Percentiles rank a stretch among this genome's conserved stretches.
Evolutionary conservation across 768 basidiomycete species (phyloP).

Genomic region (Neoboletus magnificus): DNA sequence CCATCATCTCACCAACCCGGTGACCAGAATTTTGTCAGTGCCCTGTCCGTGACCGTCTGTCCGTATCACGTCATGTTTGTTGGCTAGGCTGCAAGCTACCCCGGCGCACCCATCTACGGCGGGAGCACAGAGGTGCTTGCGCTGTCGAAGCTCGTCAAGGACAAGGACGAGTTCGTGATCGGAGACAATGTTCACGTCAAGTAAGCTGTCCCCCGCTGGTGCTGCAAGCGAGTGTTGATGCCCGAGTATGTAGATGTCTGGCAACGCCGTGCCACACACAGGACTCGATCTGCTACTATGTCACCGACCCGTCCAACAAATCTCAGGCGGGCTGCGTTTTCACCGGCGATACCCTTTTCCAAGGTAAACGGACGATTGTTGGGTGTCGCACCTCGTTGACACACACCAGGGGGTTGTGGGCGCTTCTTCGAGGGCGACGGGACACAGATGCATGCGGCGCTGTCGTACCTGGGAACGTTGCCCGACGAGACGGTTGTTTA

Average conservation of each 20-base stretch:
- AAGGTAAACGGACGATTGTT: slow-evolving; percentile 24
- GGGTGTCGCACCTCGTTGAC: not conserved
- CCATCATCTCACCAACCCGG: slow-evolving; percentile 13
- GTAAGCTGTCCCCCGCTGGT: slow-evolving; percentile 34
- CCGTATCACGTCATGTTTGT: slow-evolving; percentile 6
- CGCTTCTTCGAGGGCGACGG: slow-evolving; percentile 91
- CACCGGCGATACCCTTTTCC: slow-evolving; percentile 92
- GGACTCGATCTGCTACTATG: slow-evolving; percentile 92
- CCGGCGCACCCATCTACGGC: slow-evolving; percentile 62
- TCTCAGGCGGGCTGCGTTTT: slow-evolving; percentile 74
- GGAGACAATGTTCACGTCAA: slow-evolving; percentile 59
- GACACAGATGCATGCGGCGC: slow-evolving; percentile 74
- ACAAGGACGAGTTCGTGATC: slow-evolving; percentile 78
- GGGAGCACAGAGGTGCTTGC: slow-evolving; percentile 71
- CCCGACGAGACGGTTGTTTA: slow-evolving; percentile 80
- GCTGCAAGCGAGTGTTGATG: slow-evolving; percentile 2
- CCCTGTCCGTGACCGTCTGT: not conserved
- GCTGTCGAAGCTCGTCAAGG: slow-evolving; percentile 70
- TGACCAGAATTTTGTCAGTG: slow-evolving; percentile 31
- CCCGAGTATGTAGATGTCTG: slow-evolving; percentile 58
- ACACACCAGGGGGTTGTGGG: slow-evolving; percentile 71
- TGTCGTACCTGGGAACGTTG: slow-evolving; percentile 63
- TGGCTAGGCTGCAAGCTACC: slow-evolving; percentile 43
- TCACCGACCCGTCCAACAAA: slow-evolving; percentile 47
- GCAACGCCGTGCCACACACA: slow-evolving; percentile 94